Evolutionary conservation across 176 grass and related monocot genomes (phyloP), one percentile per base, ranked within the genome.

Genomic region (Zoysia pacifica): DNA sequence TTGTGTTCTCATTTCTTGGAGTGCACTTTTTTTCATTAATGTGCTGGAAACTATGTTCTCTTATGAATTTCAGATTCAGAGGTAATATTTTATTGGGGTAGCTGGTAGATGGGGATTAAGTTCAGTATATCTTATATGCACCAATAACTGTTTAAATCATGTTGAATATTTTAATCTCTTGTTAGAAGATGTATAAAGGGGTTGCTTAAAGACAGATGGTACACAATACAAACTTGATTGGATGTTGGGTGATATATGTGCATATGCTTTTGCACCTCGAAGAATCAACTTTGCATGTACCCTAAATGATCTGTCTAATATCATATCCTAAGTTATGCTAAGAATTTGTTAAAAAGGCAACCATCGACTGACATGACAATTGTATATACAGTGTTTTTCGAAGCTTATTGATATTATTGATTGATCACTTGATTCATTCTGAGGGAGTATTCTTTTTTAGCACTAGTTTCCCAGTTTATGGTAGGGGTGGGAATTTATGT

Each of bases 1-100:
- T 72, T 73, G 82, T 53, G 42, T 78, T 74, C 35, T 67, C 59
- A 9, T 72, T 87, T 66, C 15, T 58, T 67, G 11, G 48, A 14
- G 39, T 85, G 28, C 48, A 79, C 2, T 7, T 66, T 85, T 66
- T 65, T 7, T 55, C 7, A 69, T 72, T 6, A 40, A 1, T 72
- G 67, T 40, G 47, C 4, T 85, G 41, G 18, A 48, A 9, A 47
- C 1, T 14, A 62, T 77, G 4, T 8, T 46, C 69, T 65, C 28
- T 15, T 44, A 7, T 74, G 39, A 7, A 35, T 72, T 85, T 18
- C 38, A 65, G 61, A 42, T 76, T 61, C 11, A 78, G n/a, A 53
- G 40, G 16, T 49, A 56, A 47, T 75, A 44, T 28, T 10, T 16
- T 7, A 9, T 45, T 35, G 3, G 65, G 10, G 18, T n/a, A 62